Conservation (phyloP, 768 basidiomycete genomes). For the Boletus pseudopeckii region DNA sequence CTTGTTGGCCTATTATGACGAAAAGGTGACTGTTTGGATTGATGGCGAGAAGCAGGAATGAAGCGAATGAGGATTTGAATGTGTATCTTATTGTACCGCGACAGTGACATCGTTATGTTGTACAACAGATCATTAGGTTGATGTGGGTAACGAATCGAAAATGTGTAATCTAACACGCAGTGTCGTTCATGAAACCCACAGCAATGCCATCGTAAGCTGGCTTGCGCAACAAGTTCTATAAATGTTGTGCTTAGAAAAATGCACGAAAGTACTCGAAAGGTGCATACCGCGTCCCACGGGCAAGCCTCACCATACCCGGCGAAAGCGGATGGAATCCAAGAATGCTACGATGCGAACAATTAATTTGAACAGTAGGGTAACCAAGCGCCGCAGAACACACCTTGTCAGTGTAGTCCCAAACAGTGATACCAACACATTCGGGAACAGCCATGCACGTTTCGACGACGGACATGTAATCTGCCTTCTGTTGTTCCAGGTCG, state of each 20-base stretch:
- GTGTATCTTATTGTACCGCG: not conserved
- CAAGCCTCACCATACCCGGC: conserved; percentile 12
- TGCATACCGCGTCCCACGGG: conserved; percentile 16
- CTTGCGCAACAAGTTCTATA: conserved; percentile 15
- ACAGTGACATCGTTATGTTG: not conserved
- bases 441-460: conserved; percentile 45
- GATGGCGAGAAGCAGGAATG: conserved; percentile 53
- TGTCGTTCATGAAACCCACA: conserved; percentile 4
- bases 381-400: conserved; percentile 2
- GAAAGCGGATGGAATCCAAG: conserved; percentile 14
- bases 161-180: not conserved
- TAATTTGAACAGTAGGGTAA: conserved; percentile 17
- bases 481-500: conserved; percentile 49
- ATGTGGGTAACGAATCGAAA: not conserved
- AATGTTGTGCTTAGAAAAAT: not conserved
- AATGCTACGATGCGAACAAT: conserved; percentile 6
- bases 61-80: conserved; percentile 14
- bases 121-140: not conserved
- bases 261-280: not conserved
- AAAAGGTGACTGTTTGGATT: conserved; percentile 63
- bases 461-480: conserved; percentile 57
- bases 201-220: conserved; percentile 14
- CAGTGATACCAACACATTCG: conserved; percentile 36
- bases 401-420: conserved; percentile 44
- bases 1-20: conserved; percentile 59